Evolutionary conservation across 305 asterid species (phyloP).

Genomic region (Salvia sclarea): DNA sequence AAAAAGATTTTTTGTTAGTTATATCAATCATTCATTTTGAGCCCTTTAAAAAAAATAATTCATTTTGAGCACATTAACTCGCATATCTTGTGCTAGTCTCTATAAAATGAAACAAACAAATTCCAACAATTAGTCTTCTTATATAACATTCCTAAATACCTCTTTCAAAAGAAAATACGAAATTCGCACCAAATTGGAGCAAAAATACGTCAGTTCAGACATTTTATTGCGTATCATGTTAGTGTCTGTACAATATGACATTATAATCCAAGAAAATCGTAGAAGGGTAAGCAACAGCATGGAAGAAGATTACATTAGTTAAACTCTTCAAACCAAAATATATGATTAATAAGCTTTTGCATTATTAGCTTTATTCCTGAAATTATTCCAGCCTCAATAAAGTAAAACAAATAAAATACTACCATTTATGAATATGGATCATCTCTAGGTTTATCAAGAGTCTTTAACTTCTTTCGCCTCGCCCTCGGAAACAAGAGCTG

Average conservation of each 20-base stretch:
- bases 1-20: no score
- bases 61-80: no score
- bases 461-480: constrained; percentile 51
- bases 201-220: not conserved
- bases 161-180: not conserved
- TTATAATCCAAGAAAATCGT: not conserved
- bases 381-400: constrained; percentile 16
- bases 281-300: not conserved
- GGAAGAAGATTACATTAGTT: not conserved
- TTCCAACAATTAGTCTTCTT: no score
- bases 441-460: constrained; percentile 41
- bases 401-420: not conserved
- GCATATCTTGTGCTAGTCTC: no score
- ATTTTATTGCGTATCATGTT: not conserved
- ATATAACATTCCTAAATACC: no score
- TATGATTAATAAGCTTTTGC: not conserved
- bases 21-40: no score
- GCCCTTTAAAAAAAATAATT: no score
- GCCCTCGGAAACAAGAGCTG: constrained; percentile 74
- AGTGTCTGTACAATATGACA: not conserved
- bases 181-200: not conserved
- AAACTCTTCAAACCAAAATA: not conserved
- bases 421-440: constrained; percentile 39
- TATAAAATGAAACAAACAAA: no score
- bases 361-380: not conserved